Percentiles rank a stretch among this genome's conserved stretches.
Conservation (phyloP, 495 filamentous ascomycete species). For the Trichoderma orchidacearum region DNA sequence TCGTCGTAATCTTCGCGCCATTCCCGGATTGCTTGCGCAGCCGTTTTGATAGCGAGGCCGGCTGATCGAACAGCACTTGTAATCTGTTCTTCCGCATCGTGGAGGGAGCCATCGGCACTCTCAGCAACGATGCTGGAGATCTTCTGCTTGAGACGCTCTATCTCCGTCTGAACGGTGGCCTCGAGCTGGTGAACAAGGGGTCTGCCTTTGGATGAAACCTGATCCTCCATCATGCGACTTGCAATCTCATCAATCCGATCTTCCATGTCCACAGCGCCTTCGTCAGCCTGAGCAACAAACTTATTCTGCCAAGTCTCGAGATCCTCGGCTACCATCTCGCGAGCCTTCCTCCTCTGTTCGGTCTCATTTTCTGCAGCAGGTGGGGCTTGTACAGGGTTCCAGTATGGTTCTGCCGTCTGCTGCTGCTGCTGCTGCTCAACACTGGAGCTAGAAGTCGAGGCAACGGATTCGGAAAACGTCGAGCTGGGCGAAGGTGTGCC, state of each 20-base stretch:
- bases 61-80: constrained; percentile 50
- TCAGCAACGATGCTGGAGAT: constrained; percentile 51
- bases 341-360: constrained; percentile 31
- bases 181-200: constrained; percentile 56
- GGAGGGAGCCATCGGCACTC: constrained; percentile 21
- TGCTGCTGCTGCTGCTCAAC: constrained; percentile 9
- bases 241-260: constrained; percentile 49
- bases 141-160: constrained; percentile 49
- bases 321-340: constrained; percentile 62
- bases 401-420: background rate
- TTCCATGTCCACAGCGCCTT: constrained; percentile 69
- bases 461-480: background rate
- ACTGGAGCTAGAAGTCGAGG: constrained; percentile 4
- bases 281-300: constrained; percentile 69
- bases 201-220: constrained; percentile 41
- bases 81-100: constrained; percentile 51
- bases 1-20: constrained; percentile 67
- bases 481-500: background rate
- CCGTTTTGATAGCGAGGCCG: constrained; percentile 63
- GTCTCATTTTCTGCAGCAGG: constrained; percentile 18
- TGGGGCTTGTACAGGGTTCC: constrained; percentile 5
- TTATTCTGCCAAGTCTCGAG: constrained; percentile 72
- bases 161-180: constrained; percentile 43
- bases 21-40: constrained; percentile 64
- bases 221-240: constrained; percentile 39